These are phyloP conservation scores for Ophiostoma montium DNA, from an alignment of 2,329 filamentous ascomycete species.

Conservation along the genomic window DNA sequence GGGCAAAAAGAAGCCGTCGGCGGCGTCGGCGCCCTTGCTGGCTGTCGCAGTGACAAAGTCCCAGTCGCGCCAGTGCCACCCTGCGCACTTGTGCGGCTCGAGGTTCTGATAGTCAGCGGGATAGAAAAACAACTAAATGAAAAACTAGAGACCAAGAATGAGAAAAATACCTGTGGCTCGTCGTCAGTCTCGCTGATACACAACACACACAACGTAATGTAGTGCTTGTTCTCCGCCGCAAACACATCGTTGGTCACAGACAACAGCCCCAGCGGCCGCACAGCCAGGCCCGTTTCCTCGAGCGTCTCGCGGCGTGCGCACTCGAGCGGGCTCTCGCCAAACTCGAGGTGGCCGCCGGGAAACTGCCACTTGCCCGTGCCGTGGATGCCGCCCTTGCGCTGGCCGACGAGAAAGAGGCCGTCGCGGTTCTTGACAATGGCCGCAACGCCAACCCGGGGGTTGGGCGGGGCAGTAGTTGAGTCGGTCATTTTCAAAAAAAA, in stretches of 20 bases:
- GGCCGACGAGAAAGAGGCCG: constrained; percentile 33
- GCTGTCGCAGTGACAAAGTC: constrained; percentile 25
- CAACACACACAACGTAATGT: constrained; percentile 57
- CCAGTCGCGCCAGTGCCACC: constrained; percentile 35
- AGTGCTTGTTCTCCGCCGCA: constrained; percentile 46
- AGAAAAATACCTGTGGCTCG: constrained; percentile 33
- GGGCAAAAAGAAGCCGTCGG: constrained; percentile 25
- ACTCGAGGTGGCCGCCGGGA: constrained; percentile 64
- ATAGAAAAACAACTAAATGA: not conserved
- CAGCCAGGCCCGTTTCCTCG: constrained; percentile 54
- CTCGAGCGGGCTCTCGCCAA: constrained; percentile 43
- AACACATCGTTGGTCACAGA: constrained; percentile 57
- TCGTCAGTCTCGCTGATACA: constrained; percentile 33
- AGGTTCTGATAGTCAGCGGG: constrained; percentile 19
- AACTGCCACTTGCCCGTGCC: constrained; percentile 39
- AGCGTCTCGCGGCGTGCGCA: constrained; percentile 54
- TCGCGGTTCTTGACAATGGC: constrained; percentile 29
- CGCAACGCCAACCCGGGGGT: constrained; percentile 33
- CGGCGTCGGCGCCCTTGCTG: constrained; percentile 17
- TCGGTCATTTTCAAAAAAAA: too few relatives aligned
- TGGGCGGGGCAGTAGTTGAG: not conserved
- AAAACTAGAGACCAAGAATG: too few relatives aligned
- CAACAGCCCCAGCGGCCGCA: constrained; percentile 38
- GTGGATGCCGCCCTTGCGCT: constrained; percentile 30
- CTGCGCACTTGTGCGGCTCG: constrained; percentile 37